A percentile compares a stretch with the other conserved stretches of the same genome.
Evolutionary conservation across 139 green algal species (phyloP).

Genomic region (Penium margaritaceum): DNA sequence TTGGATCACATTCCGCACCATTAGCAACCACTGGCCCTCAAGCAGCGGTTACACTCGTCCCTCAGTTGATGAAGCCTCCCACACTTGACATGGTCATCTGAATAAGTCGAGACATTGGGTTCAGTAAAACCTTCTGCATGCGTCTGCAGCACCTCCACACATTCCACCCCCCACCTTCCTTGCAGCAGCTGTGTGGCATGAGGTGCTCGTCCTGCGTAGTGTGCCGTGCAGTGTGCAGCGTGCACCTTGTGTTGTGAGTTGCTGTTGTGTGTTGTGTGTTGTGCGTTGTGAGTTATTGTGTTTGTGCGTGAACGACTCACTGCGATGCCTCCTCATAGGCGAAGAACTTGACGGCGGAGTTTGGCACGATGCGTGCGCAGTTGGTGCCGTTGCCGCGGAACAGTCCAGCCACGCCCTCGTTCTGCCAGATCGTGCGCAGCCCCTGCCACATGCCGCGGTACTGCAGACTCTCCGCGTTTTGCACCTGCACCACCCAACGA

Average conservation of each 20-base stretch:
- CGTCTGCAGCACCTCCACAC: no score
- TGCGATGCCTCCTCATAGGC: conserved; percentile 82
- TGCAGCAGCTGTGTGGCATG: conserved; percentile 92
- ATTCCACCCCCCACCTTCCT: conserved; percentile 71
- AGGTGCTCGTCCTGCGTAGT: conserved; percentile 53
- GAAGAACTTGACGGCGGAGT: conserved; percentile 95
- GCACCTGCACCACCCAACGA: no score
- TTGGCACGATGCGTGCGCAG: conserved; percentile 94
- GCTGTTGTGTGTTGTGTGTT: no score
- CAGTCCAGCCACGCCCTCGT: conserved; percentile 65
- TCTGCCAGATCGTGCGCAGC: conserved; percentile 64
- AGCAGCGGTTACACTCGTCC: no score
- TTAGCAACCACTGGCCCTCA: no score
- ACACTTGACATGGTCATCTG: no score
- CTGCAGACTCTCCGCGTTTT: conserved; percentile 67
- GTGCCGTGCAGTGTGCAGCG: neutral
- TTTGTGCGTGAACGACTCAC: no score
- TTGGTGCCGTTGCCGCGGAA: conserved; percentile 97
- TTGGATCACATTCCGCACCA: no score
- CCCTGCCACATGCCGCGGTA: conserved; percentile 72
- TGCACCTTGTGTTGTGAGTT: no score
- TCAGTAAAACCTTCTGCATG: neutral
- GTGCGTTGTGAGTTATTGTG: no score
- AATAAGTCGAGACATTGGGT: no score
- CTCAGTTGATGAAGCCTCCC: no score